These are phyloP conservation scores for Neotropicomus parvogracilis DNA, from an alignment of 1,284 basidiomycete species.

Conservation along the genomic window DNA sequence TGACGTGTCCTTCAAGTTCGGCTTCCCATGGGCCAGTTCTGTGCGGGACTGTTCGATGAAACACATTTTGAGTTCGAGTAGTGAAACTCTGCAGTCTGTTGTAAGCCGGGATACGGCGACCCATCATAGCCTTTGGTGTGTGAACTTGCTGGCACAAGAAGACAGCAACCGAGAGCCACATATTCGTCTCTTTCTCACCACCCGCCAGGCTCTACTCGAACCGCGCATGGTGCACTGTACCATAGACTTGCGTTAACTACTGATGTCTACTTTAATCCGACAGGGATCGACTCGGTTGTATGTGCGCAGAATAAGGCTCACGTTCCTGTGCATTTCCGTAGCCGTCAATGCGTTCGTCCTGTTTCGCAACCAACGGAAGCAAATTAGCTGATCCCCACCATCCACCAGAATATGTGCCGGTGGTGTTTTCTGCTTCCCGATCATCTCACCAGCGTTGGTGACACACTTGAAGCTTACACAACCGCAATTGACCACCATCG, in stretches of 20 bases:
- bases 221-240: neutral
- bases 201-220: neutral
- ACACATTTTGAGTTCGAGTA: too few relatives aligned
- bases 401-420: conserved; percentile 59
- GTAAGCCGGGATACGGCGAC: too few relatives aligned
- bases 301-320: conserved; percentile 23
- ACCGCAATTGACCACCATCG: conserved; percentile 73
- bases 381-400: neutral
- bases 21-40: too few relatives aligned
- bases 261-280: conserved; percentile 16
- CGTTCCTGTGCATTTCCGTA: conserved; percentile 51
- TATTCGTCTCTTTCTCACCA: neutral
- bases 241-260: neutral
- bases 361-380: neutral
- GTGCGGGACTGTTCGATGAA: too few relatives aligned
- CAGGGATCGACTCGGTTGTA: conserved; percentile 5
- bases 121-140: neutral
- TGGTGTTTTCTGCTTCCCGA: conserved; percentile 71
- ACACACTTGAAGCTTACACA: conserved; percentile 60
- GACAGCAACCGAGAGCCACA: neutral
- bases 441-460: conserved; percentile 62
- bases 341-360: conserved; percentile 58
- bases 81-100: too few relatives aligned
- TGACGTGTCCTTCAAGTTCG: too few relatives aligned
- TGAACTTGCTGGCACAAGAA: neutral